Base-by-base conservation (phyloP, 805 yeast species). In the Kuraishia ogatae region DNA sequence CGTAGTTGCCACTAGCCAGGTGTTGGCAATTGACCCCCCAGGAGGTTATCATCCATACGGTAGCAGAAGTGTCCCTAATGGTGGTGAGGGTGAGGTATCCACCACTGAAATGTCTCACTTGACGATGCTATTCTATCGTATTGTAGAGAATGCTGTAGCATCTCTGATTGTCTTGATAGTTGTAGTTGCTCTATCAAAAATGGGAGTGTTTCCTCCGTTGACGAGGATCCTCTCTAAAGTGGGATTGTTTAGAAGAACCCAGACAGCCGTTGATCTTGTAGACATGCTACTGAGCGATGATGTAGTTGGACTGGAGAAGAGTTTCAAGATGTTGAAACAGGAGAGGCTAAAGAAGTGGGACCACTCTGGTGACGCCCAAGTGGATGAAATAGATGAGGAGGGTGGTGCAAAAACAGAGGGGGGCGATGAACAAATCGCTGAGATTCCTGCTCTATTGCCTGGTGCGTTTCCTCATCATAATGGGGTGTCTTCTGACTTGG, bases 141-240 rank as follows among this genome's bases (percentile, higher is more conserved):
- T 76, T 3, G 62, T 76, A 54, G 86, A 82, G 60, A 83, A 81
- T 60, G 69, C 79, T n/a, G 59, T 76, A 3, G 79, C 79, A 19
- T 72, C 82, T 8, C 52, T 71, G 4, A 59, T 73, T 1, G 68
- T 78, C 8, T 54, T 76, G 20, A 53, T 67, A 1, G 63, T 77
- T 1, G 62, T 77, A 5, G 64, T 74, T 29, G 57, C 68, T 1
- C 62, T 78, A 20, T 71, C 78, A 0, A 71, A 62, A 57, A 57
- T 71, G 7, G 77, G 76, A 2, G 28, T 70, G 4, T 56, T 74
- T 4, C 73, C 74, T 8, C 70, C 74, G 0, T 52, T 71, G 24
- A 66, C 70, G 13, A 64, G 64, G 50, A 56, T 70, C 15, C 53
- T 71, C 51, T 59, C 60, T 29, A 61, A 59, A 48, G 58, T 70